A percentile compares a stretch with the other conserved stretches of the same genome.
These are phyloP conservation scores for Cephaloascus fragrans DNA, from an alignment of 805 yeast species.

Conservation along the genomic window DNA sequence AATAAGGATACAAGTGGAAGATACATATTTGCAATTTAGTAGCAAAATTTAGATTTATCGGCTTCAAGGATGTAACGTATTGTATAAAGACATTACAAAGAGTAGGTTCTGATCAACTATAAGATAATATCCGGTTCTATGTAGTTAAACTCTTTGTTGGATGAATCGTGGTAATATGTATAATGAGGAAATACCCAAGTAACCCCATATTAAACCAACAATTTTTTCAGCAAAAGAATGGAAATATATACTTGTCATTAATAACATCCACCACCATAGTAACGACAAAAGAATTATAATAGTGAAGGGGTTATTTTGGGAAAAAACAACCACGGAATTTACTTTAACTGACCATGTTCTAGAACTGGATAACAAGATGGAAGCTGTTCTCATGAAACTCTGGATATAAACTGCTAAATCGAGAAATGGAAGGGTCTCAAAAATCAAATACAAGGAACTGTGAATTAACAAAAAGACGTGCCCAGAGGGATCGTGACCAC, in stretches of 20 bases:
- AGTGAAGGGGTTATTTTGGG: slow-evolving; percentile 15
- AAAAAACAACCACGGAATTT: slow-evolving; percentile 3
- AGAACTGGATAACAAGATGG: neutral
- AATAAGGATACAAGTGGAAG: slow-evolving; percentile 2
- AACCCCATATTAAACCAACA: slow-evolving; percentile 60
- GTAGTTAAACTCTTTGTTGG: neutral
- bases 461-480: slow-evolving; percentile 76
- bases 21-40: no score
- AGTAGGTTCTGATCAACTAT: no score
- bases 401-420: neutral
- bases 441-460: slow-evolving; percentile 53
- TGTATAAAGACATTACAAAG: no score
- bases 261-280: slow-evolving; percentile 81
- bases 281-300: slow-evolving; percentile 17
- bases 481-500: slow-evolving; percentile 96
- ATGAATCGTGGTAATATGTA: slow-evolving; percentile 27
- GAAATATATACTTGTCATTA: slow-evolving; percentile 77
- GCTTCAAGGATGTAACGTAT: no score
- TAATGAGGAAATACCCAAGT: slow-evolving; percentile 34
- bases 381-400: neutral
- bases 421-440: slow-evolving; percentile 37
- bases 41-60: no score
- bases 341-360: neutral
- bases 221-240: slow-evolving; percentile 73
- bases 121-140: no score